These are phyloP conservation scores for Spongiforma sp. DNA, from an alignment of 1,284 basidiomycete genomes.

Conservation along the genomic window DNA sequence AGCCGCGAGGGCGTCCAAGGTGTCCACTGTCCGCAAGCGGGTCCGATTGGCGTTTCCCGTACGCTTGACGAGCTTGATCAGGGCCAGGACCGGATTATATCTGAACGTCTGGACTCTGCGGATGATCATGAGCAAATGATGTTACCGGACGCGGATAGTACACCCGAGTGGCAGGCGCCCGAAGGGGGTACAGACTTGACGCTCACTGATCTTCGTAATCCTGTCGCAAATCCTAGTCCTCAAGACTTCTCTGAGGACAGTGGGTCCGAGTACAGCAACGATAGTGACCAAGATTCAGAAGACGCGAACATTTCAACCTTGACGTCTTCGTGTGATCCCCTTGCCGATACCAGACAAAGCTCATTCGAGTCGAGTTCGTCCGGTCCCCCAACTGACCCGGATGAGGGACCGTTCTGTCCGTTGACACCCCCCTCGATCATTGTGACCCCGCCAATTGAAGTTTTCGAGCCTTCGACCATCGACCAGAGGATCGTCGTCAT, in stretches of 20 bases:
- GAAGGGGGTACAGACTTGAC: constrained; percentile 15
- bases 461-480: neutral
- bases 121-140: too few relatives aligned
- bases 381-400: neutral
- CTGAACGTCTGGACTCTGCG: too few relatives aligned
- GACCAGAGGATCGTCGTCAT: neutral
- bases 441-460: neutral
- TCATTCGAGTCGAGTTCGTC: constrained; percentile 4
- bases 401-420: constrained; percentile 17
- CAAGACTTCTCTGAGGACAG: constrained; percentile 14
- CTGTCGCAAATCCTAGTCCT: constrained; percentile 12
- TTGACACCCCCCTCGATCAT: constrained; percentile 14
- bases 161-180: too few relatives aligned
- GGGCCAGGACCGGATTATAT: too few relatives aligned
- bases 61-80: too few relatives aligned
- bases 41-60: too few relatives aligned
- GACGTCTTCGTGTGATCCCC: too few relatives aligned
- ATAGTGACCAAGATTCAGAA: too few relatives aligned
- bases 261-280: constrained; percentile 1
- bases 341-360: neutral
- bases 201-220: constrained; percentile 26
- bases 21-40: too few relatives aligned
- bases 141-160: too few relatives aligned
- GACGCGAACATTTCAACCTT: neutral
- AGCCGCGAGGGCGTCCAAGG: too few relatives aligned